These are phyloP conservation scores for Nymphaea thermarum DNA, from an alignment of 164 flowering plant species.

Conservation along the genomic window DNA sequence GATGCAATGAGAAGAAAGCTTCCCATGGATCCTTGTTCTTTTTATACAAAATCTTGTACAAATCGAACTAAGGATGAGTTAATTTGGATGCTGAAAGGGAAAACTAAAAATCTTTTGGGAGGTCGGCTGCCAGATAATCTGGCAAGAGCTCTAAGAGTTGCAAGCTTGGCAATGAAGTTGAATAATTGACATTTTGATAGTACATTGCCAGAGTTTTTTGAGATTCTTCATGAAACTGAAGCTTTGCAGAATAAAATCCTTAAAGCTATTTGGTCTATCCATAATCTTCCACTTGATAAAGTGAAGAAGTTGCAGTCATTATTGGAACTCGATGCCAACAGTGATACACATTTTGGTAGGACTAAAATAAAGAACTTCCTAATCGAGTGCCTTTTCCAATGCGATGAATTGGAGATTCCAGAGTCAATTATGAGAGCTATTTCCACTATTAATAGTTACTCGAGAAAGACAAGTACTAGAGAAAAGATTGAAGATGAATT, in stretches of 20 bases:
- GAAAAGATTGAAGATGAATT: constrained; percentile 45
- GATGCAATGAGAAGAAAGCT: constrained; percentile 59
- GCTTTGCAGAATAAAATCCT: constrained; percentile 47
- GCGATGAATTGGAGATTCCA: constrained; percentile 57
- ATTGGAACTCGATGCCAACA: constrained; percentile 34
- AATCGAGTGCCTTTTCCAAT: constrained; percentile 57
- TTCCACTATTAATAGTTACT: constrained; percentile 31
- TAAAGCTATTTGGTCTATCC: constrained; percentile 41
- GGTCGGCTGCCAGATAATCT: constrained; percentile 42
- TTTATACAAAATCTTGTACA: constrained; percentile 13
- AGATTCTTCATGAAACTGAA: constrained; percentile 32
- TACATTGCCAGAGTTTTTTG: too few species aligned
- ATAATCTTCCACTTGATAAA: constrained; percentile 20
- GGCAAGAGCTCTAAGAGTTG: constrained; percentile 60
- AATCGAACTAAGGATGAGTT: constrained; percentile 23
- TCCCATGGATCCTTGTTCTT: constrained; percentile 15
- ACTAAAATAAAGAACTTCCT: constrained; percentile 31
- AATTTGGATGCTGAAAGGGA: constrained; percentile 29
- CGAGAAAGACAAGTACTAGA: constrained; percentile 11
- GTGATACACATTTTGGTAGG: constrained; percentile 21
- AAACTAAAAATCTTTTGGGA: constrained; percentile 21
- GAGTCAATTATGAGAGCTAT: constrained; percentile 29
- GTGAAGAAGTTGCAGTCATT: constrained; percentile 28
- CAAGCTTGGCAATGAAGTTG: constrained; percentile 33
- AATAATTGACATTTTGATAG: constrained; percentile 12